These are phyloP conservation scores for Penicillium sp. DNA, from an alignment of 2,329 filamentous ascomycete species.

Conservation along the genomic window DNA sequence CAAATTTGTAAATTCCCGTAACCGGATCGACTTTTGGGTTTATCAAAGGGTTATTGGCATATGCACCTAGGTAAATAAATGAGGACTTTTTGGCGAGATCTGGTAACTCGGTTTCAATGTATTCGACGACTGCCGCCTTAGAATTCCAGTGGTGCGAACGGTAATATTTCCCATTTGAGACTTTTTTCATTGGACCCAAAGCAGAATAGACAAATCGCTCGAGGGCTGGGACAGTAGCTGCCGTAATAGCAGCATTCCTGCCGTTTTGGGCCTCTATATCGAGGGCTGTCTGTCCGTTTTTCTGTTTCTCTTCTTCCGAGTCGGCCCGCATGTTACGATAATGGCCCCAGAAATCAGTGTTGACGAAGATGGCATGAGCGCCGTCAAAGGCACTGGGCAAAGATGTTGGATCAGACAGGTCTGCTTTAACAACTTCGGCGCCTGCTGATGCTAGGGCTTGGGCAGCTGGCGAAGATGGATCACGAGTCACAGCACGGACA, in stretches of 20 bases:
- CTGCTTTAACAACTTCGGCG: conserved; percentile 26
- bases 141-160: conserved; percentile 48
- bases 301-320: conserved; percentile 2
- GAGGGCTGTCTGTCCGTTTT: conserved; percentile 30
- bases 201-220: conserved; percentile 51
- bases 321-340: conserved; percentile 19
- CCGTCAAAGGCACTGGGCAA: conserved; percentile 32
- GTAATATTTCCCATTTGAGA: conserved; percentile 44
- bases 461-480: conserved; percentile 22
- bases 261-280: conserved; percentile 51
- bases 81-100: conserved; percentile 6
- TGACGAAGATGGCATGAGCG: conserved; percentile 51
- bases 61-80: conserved; percentile 9
- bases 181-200: conserved; percentile 47
- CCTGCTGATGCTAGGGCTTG: conserved; percentile 21
- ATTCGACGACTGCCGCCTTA: conserved; percentile 44
- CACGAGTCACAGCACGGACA: conserved; percentile 31
- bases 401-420: conserved; percentile 25
- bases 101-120: conserved; percentile 6
- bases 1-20: conserved; percentile 1
- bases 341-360: conserved; percentile 49
- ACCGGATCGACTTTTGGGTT: not conserved
- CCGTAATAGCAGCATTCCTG: conserved; percentile 54
- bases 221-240: conserved; percentile 40
- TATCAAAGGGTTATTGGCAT: conserved; percentile 5